A percentile compares a stretch with the other conserved stretches of the same genome.
These are phyloP conservation scores for Thielaviopsis musarum DNA, from an alignment of 2,329 filamentous ascomycete species.

Conservation along the genomic window DNA sequence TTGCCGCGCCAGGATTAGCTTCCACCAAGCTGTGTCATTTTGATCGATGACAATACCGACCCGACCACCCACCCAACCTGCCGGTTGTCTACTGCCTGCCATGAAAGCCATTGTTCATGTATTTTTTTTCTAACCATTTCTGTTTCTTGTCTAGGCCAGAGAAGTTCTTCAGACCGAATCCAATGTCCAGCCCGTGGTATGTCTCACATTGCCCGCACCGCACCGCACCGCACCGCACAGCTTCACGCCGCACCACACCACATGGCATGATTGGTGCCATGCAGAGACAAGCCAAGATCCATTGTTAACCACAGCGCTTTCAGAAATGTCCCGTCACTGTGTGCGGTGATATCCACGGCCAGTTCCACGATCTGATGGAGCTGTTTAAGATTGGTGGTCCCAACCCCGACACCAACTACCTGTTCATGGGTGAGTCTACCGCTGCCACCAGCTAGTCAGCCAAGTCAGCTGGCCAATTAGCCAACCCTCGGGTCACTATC, in stretches of 20 bases:
- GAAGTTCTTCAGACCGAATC: slow-evolving; percentile 96
- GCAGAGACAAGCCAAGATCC: background rate
- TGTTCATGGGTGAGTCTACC: slow-evolving; percentile 73
- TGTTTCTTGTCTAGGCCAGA: slow-evolving; percentile 45
- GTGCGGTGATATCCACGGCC: slow-evolving; percentile 96
- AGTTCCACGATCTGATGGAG: slow-evolving; percentile 99
- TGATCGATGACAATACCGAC: background rate
- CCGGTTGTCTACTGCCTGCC: background rate
- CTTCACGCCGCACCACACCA: background rate
- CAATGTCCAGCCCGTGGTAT: slow-evolving; percentile 96
- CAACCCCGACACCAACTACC: slow-evolving; percentile 96
- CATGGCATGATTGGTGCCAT: background rate
- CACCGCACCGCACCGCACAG: background rate
- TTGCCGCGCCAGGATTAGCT: background rate
- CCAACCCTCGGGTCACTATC: no score
- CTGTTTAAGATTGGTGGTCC: slow-evolving; percentile 97
- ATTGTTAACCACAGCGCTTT: slow-evolving; percentile 2
- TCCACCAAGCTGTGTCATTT: background rate
- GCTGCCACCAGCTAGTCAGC: background rate
- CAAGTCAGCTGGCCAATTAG: no score
- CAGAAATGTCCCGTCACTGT: slow-evolving; percentile 98
- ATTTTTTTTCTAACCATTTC: background rate
- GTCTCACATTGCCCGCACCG: slow-evolving; percentile 17
- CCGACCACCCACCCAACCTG: background rate
- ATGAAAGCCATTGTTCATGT: background rate